Base-by-base conservation (phyloP, 2,329 filamentous ascomycete genomes). In the Fusarium sp. region DNA sequence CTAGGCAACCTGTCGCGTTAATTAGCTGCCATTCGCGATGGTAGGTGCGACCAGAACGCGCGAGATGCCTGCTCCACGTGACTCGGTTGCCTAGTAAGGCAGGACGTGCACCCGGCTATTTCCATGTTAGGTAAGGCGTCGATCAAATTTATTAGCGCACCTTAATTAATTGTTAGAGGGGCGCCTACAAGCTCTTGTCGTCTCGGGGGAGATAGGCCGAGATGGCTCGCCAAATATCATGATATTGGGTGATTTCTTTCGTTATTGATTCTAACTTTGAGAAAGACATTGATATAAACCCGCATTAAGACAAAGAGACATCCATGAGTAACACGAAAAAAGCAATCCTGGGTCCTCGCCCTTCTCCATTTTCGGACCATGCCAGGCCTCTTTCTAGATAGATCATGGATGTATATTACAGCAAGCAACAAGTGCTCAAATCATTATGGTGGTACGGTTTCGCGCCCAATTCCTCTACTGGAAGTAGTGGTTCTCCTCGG, bases 1-100 rank as follows among this genome's bases (percentile, higher is more conserved):
- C 70, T 68, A 81, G 81, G 81, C 80, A 82, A 80, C 77, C 79
- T 47, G 49, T 74, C 81, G 82, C 81, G 81, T 83, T 81, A 82
- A 83, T 80, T 77, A 79, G 67, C 72, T 69, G 20, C 64, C 33
- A 25, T 45, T 75, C 71, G 73, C 65, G 75, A 74, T 57, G 55
- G 38, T 10, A 68, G 56, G 58, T 67, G 55, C 69, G 67, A 70
- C 63, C 68, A 70, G 66, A 71, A 68, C 73, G 73, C 69, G 78
- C 68, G 53, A 65, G 60, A 61, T 56, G 50, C 22, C 36, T 42
- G 33, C 6, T 49, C 70, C 78, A 79, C 77, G 78, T 79, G 78
- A 61, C 42, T 39, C 13, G 11, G 65, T 35, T 69, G 45, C 31
- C 45, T 57, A 46, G 49, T 13, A 52, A 25, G 5, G 14, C 17